Base-by-base conservation (phyloP, 305 asterid genomes). In the Striga hermonthica region DNA sequence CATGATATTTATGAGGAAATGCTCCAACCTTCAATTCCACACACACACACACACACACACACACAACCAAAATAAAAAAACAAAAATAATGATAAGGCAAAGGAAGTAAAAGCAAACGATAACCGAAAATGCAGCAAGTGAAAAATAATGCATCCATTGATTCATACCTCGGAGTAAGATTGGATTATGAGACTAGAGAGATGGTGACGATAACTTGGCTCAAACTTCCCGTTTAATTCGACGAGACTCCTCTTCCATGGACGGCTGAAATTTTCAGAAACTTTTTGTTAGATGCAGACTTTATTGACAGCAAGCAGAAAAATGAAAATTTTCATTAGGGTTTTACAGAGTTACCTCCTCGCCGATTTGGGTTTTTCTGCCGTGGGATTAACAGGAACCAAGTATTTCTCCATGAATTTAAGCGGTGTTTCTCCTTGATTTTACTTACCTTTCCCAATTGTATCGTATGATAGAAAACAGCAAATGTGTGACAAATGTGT, bases 1-100 rank as follows among this genome's bases (percentile, higher is more conserved):
- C 79, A 77, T 87, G 95, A 77, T 92, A 92, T 39, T 49, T 58
- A 68, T 92, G 97, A 68, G 88, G 95, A 76, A 86, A 83, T 13
- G 68, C 80, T 76, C 84, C 90, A 62, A 78, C 55, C 97, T 87
- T 61, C 34, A 31, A 35, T 72, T 39, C 75, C 67, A 60, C 34
- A 45, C 49, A 9, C 49, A 37, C 7, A 64, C 64, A 57, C 49
- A 37, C 7, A 64, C 67, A 60, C 34, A 45, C 49, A 9, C 49
- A 37, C 7, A 64, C 64, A 57, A 44, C 34, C 13, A 28, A 38
- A 15, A 28, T 60, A 2, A 7, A 43, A 11, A 34, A 12, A 47
- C 31, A 22, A 22, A 22, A 22, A 22, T 22, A 22, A 2, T 22
- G 31, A 22, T 22, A 22, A 22, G 31, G 31, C 2, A 22, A 22